A percentile compares a stretch with the other conserved stretches of the same genome.
Evolutionary conservation across 345 rosid species (phyloP).

Genomic region (Durio zibethinus): DNA sequence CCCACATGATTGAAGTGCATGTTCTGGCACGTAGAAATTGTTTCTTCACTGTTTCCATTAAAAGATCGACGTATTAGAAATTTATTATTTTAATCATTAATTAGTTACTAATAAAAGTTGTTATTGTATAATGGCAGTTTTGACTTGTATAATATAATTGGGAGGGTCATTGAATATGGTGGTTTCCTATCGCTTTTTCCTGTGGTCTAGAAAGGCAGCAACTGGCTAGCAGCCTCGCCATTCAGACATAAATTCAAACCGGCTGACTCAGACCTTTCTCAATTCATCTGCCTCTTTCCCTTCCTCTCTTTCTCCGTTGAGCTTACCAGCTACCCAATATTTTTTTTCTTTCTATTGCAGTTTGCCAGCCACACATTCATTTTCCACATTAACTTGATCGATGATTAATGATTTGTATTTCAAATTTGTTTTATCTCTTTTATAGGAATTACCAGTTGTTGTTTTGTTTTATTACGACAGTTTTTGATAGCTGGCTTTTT

Average conservation of each 20-base stretch:
- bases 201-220: slow-evolving; percentile 6
- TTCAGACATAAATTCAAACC: slow-evolving; percentile 3
- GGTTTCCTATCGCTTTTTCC: background rate
- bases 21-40: background rate
- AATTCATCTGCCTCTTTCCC: background rate
- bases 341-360: background rate
- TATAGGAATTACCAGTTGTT: background rate
- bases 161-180: background rate
- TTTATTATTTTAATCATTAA: background rate
- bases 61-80: background rate
- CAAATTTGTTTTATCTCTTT: background rate
- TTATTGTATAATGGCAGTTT: background rate
- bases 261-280: background rate
- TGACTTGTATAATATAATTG: background rate
- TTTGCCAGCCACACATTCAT: background rate
- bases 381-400: background rate
- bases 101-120: background rate
- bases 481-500: background rate
- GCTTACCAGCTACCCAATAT: background rate
- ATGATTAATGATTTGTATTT: background rate
- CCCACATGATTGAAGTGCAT: background rate
- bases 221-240: background rate
- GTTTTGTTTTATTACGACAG: background rate
- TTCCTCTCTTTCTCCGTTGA: background rate
- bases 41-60: background rate